Evolutionary conservation across 495 filamentous ascomycete genomes (phyloP), one percentile per base, ranked within the genome.

Genomic region (Talaromyces wortmannii): DNA sequence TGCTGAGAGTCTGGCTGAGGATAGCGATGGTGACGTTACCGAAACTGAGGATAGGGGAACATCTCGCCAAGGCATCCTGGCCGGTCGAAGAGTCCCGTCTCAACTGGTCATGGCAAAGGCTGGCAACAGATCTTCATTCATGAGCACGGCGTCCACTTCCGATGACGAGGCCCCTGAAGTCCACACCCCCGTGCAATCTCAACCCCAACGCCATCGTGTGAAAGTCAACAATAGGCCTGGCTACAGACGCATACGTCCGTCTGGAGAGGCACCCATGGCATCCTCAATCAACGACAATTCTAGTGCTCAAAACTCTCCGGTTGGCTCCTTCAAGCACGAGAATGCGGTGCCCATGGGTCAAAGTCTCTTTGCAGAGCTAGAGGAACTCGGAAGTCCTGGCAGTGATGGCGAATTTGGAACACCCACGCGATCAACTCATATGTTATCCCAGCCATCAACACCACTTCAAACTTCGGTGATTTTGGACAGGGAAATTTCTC

Each of bases 111-210:
- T 77, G 57, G 59, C 64, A 33, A 82, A 79, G 64, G 57, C 75
- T 46, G 75, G 79, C 44, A 81, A 84, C 57, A 80, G 83, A 4
- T 74, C 75, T 47, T 92, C 91, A 6, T 89, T 86, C 63, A 78
- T 86, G 58, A 97, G 92, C 73, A 95, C 91, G 6, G 92, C 91
- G 16, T 96, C 92, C 8, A 92, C 88, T 5, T 92, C 89, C 23
- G 85, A 77, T 18, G 91, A 95, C 55, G 91, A 95, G 23, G 84
- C 85, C 46, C 83, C 86, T 29, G 81, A 79, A 52, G 75, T 82
- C 13, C 80, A 75, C 49, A 91, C 88, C 4, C 84, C 87, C 12
- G 75, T 81, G 18, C 79, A 86, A 50, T 66, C 71, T 23, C 75
- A 85, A 17, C 75, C 82, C 13, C 86, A 88, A 56, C 82, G 83